These are phyloP conservation scores for Stephanodiscus triporus DNA, from an alignment of 108 stramenopile genomes.

Conservation along the genomic window DNA sequence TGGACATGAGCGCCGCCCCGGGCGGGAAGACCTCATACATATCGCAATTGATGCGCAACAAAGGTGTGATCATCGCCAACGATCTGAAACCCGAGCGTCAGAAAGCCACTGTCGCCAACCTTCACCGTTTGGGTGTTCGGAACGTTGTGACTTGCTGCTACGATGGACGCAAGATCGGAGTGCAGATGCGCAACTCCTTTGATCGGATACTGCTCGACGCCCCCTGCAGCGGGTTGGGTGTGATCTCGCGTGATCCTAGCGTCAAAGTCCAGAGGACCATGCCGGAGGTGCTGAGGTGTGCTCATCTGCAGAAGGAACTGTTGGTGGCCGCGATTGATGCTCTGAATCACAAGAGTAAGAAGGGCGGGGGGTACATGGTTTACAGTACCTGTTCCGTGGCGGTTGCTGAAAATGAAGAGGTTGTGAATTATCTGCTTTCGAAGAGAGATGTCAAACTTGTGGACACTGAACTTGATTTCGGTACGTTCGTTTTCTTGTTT, in stretches of 20 bases:
- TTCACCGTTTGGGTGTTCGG: constrained; percentile 96
- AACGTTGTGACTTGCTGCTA: constrained; percentile 93
- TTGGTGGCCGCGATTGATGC: constrained; percentile 97
- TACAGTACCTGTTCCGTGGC: constrained; percentile 99
- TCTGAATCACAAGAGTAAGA: constrained; percentile 87
- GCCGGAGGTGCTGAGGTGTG: constrained; percentile 88
- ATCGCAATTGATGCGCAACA: constrained; percentile 98
- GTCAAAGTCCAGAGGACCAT: constrained; percentile 97
- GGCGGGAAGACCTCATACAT: constrained; percentile 98
- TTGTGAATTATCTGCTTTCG: constrained; percentile 95
- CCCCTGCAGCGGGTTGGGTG: constrained; percentile 97
- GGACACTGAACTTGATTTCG: constrained; percentile 91
- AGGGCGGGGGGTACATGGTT: constrained; percentile 95
- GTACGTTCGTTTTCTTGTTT: constrained; percentile 43
- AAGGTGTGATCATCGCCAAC: constrained; percentile 94
- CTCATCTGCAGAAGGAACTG: constrained; percentile 97
- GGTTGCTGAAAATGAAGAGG: constrained; percentile 98
- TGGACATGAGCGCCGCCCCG: constrained; percentile 98
- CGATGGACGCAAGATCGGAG: constrained; percentile 93
- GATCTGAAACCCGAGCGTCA: constrained; percentile 94
- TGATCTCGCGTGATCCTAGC: constrained; percentile 96
- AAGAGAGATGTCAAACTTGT: constrained; percentile 96
- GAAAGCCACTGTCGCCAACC: constrained; percentile 97
- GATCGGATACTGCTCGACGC: constrained; percentile 98
- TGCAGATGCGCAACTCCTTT: constrained; percentile 85